phyloP scores from a whole-genome alignment of 768 basidiomycete species.

The Tephrocybe sp. region DNA sequence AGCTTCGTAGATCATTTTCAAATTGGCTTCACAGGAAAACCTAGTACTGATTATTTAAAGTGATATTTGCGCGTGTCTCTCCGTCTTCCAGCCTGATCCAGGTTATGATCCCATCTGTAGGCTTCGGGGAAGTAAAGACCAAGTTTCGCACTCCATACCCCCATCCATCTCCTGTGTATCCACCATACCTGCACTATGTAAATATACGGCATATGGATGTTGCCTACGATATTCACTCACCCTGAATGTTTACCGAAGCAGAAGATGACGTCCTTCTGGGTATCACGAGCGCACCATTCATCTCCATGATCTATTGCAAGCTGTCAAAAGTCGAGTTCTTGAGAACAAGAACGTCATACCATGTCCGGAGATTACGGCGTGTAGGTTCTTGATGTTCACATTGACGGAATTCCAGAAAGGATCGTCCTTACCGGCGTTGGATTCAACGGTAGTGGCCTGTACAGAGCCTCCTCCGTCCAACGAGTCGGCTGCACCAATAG shows the following conservation, averaged over 20 bases:
- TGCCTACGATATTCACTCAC: conserved; percentile 29
- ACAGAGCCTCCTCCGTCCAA: conserved; percentile 55
- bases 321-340: neutral
- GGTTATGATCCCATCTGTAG: conserved; percentile 48
- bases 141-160: conserved; percentile 67
- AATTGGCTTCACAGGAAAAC: neutral
- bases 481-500: conserved; percentile 43
- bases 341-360: conserved; percentile 35
- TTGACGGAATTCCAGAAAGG: conserved; percentile 66
- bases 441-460: conserved; percentile 46
- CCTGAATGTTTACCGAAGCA: conserved; percentile 82
- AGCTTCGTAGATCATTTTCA: no score
- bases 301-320: conserved; percentile 63
- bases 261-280: conserved; percentile 60
- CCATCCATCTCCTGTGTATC: conserved; percentile 55
- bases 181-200: conserved; percentile 57
- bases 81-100: conserved; percentile 69
- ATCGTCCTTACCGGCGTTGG: conserved; percentile 45
- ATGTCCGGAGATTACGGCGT: conserved; percentile 70
- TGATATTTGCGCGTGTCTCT: conserved; percentile 52
- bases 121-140: conserved; percentile 51
- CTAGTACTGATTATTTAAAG: conserved; percentile 42
- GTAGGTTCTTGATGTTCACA: conserved; percentile 60
- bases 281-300: conserved; percentile 77
- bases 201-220: neutral